phyloP scores from a whole-genome alignment of 805 yeast species.

The Debaryomyces maramus region DNA sequence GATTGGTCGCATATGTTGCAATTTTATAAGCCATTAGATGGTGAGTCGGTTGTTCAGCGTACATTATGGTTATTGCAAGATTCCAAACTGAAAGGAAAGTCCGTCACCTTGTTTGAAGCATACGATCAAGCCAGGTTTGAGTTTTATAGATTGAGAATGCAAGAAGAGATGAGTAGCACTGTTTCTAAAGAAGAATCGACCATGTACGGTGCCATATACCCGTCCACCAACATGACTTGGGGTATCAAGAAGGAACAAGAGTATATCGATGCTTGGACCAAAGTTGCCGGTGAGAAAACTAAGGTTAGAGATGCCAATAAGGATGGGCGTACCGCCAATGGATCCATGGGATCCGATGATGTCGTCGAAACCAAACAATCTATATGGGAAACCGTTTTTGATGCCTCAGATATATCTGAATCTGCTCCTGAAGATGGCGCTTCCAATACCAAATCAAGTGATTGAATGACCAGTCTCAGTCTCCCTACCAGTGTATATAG shows the following conservation, averaged over 20 bases:
- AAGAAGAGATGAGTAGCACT: slow-evolving; percentile 73
- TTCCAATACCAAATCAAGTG: neutral
- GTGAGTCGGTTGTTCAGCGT: slow-evolving; percentile 62
- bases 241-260: slow-evolving; percentile 74
- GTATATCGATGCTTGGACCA: slow-evolving; percentile 71
- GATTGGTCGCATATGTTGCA: slow-evolving; percentile 86
- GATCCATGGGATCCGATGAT: slow-evolving; percentile 21
- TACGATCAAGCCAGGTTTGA: slow-evolving; percentile 87
- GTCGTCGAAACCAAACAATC: slow-evolving; percentile 12
- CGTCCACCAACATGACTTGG: slow-evolving; percentile 58
- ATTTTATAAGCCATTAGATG: slow-evolving; percentile 72
- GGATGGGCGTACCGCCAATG: slow-evolving; percentile 21
- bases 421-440: neutral
- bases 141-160: slow-evolving; percentile 82
- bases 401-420: neutral
- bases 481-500: neutral
- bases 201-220: slow-evolving; percentile 81
- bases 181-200: slow-evolving; percentile 78
- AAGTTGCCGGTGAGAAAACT: slow-evolving; percentile 65
- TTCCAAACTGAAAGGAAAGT: slow-evolving; percentile 19
- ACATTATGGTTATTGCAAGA: slow-evolving; percentile 38
- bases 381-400: slow-evolving; percentile 12
- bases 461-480: neutral
- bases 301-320: slow-evolving; percentile 51
- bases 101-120: slow-evolving; percentile 53